Evolutionary conservation across 164 flowering plant genomes (phyloP), one percentile per base, ranked within the genome.

Genomic region (Vitis vinifera): DNA sequence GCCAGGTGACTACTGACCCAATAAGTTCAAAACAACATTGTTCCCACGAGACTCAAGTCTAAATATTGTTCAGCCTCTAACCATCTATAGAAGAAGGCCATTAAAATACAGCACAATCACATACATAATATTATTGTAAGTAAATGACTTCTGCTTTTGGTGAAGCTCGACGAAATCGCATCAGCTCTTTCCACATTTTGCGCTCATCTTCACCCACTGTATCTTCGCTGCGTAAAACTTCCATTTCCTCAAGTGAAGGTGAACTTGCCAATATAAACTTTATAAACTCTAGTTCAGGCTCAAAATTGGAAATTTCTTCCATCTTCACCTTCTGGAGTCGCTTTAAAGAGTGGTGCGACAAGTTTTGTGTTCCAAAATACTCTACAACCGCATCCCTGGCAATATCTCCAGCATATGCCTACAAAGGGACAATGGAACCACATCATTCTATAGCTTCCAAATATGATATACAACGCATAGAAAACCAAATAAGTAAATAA

Each of bases 221-320:
- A 15, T 8, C 15, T 12, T 1, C 14, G 4, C 2, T 23, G 9
- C 14, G 53, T 8, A 17, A 16, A 6, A 70, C 63, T n/a, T 3
- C 10, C 52, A 62, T 31, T 23, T 8, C 27, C 62, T 62, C 51
- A 2, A 70, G 62, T 10, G 2, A 1, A 31, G 62, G 67, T 12
- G 67, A 70, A 15, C 37, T 63, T 17, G 67, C 67, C 16, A 70
- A 19, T 29, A 70, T 1, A 53, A 63, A 57, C 62, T 70, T 63
- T 17, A 70, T 63, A 17, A 70, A 47, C 27, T 62, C 13, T 62
- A 70, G 2, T 7, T 63, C 62, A 37, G 62, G 51, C 61, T 11
- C 44, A 2, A 31, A 1, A 8, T 62, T 59, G 5, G 30, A 23
- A 0, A 63, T 19, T 1, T 16, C 4, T 8, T 3, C 4, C 8